Conservation (phyloP, 2,329 filamentous ascomycete genomes). For the Fusarium nurragi region DNA sequence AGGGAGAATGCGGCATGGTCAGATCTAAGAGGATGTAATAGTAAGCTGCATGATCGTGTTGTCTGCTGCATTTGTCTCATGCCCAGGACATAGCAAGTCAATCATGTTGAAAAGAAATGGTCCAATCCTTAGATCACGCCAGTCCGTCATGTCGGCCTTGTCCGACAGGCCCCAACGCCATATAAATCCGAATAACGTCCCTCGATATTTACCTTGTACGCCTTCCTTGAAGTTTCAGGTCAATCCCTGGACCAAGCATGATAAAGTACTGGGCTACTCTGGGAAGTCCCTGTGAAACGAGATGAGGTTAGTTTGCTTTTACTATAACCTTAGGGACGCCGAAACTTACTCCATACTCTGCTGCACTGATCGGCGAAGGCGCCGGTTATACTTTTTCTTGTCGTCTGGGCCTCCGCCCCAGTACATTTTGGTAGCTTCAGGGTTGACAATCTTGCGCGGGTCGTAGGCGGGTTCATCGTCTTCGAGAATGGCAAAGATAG, state of each 20-base stretch:
- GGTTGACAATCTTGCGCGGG: constrained; percentile 85
- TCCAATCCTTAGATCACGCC: constrained; percentile 5
- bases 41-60: neutral
- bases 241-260: constrained; percentile 1
- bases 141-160: constrained; percentile 7
- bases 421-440: constrained; percentile 84
- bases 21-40: neutral
- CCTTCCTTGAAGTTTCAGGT: constrained; percentile 22
- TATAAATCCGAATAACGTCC: constrained; percentile 20
- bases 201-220: constrained; percentile 30
- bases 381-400: constrained; percentile 84
- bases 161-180: constrained; percentile 32
- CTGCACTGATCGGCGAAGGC: constrained; percentile 80
- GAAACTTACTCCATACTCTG: constrained; percentile 67
- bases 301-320: constrained; percentile 5
- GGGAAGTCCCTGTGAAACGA: constrained; percentile 46
- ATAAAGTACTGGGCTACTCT: constrained; percentile 37
- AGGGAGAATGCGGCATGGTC: neutral
- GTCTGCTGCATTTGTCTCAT: neutral
- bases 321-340: too few relatives aligned
- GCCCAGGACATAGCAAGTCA: neutral
- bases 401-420: constrained; percentile 80
- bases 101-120: neutral
- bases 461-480: constrained; percentile 91
- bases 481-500: constrained; percentile 83